Base-by-base conservation (phyloP, 768 basidiomycete genomes). In the Dictyophora rubrovolvata region DNA sequence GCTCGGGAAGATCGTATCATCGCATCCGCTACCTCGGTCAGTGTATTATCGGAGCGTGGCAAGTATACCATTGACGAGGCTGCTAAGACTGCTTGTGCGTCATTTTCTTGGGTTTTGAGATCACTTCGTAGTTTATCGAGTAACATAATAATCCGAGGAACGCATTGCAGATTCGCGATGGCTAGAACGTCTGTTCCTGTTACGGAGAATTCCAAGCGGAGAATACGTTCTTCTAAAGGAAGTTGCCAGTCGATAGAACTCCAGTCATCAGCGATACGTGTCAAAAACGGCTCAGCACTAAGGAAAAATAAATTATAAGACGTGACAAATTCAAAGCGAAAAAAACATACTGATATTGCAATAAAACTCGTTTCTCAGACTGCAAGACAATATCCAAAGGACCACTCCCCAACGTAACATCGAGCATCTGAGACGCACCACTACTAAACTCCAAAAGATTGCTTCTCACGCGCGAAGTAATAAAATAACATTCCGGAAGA, bases 241-340 rank as follows among this genome's bases (percentile, higher is more conserved):
- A 69, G 62, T 49, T 68, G 63, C 5, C 76, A 63, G 17, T 75
- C 74, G 48, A 77, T 74, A 48, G 71, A 71, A 4, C 85, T 81
- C 92, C 92, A 94, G 66, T 94, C 89, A 63, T 94, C 92, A 63
- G 75, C 82, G 54, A 92, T 82, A 56, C 79, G 79, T 51, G 92
- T 77, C 63, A 81, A 75, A 35, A 93, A 69, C 0, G 92, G 92
- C 65, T 92, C 87, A 28, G 89, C 86, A 21, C 89, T 90, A 59
- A 61, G 21, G 54, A 61, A 61, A 33, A 56, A 33, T 53, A 21
- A 10, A 53, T 10, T 7, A 54, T 5, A 61, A 28, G 21, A 9
- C 8, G 42, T 20, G 20, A 20, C 34, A 28, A 48, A 22, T 21
- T 1, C 16, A n/a, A 35, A 42, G n/a, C n/a, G 46, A 12, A 18